Evolutionary conservation across 352 stramenopile genomes (phyloP), one percentile per base, ranked within the genome.

Genomic region (Phytopythium chamaehyphon): DNA sequence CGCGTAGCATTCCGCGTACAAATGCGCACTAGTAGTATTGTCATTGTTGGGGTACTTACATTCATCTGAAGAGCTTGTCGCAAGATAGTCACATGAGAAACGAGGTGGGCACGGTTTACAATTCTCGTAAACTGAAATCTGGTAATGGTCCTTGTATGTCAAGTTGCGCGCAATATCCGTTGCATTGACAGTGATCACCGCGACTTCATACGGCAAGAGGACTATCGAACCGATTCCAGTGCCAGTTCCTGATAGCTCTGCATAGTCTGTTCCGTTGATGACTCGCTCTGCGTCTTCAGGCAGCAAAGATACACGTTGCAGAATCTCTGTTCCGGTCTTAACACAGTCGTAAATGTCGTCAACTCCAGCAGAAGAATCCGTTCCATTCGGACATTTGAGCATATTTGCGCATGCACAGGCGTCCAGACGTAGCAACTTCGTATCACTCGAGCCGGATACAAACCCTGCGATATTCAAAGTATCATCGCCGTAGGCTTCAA

Each of bases 101-200:
- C 82, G 78, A 2, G 93, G 74, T 0, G 94, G 94, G 62, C 96
- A 99, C 21, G 95, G 96, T 53, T 96, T 97, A 66, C 96, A 99
- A 66, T 96, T 80, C 37, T 90, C 71, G 64, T 98, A 99, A 1
- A 98, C 79, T 0, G 83, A 90, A 35, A 98, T 78, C 66, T 93
- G 73, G 67, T 98, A 99, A 71, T 99, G 92, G 11, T 95, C 88
- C 24, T 88, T 87, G 73, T 98, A 99, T 3, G 95, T 98, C 50
- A 98, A 75, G 60, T 99, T 99, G 15, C 72, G 79, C 14, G 74
- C 68, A 11, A 99, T 56, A 6, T 69, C 60, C 6, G 80, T 95
- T 33, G 96, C 84, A 71, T 99, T 95, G 28, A 98, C 80, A 6
- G 95, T 98, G 9, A 98, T 57, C 6, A 92, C 76, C 0, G 85